These are phyloP conservation scores for Antitrichia curtipendula DNA, from an alignment of 225 moss, liverwort and hornwort species.

Conservation along the genomic window DNA sequence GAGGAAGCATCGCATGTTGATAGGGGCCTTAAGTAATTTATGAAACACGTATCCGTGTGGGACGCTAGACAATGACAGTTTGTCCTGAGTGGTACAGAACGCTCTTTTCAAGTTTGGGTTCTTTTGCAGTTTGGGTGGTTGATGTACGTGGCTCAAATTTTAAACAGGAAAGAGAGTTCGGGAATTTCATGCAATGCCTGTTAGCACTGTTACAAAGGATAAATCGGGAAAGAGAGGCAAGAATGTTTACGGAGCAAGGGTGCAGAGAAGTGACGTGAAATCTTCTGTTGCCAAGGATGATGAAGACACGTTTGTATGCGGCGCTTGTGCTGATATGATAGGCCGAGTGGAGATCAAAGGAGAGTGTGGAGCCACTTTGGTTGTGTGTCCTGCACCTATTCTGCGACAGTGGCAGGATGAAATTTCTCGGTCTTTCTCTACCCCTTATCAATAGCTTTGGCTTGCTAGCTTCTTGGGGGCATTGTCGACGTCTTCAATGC, in stretches of 20 bases:
- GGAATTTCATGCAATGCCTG: constrained; percentile 24
- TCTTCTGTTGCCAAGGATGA: constrained; percentile 5
- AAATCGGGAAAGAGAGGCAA: constrained; percentile 7
- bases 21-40: background rate
- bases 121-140: background rate
- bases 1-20: background rate
- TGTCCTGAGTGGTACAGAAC: background rate
- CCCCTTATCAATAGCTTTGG: background rate
- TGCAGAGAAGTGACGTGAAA: background rate
- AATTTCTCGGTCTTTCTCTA: constrained; percentile 58
- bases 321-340: constrained; percentile 71
- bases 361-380: constrained; percentile 69
- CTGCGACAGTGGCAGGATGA: constrained; percentile 96
- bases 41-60: background rate
- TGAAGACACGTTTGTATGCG: constrained; percentile 57
- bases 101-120: background rate
- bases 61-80: background rate
- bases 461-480: background rate
- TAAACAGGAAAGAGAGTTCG: constrained; percentile 27
- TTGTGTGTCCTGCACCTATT: constrained; percentile 88
- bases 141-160: constrained; percentile 1
- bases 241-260: constrained; percentile 4
- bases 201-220: constrained; percentile 12
- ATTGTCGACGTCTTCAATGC: background rate
- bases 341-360: constrained; percentile 62